A percentile compares a stretch with the other conserved stretches of the same genome.
These are phyloP conservation scores for Prunus yedoensis DNA, from an alignment of 331 rosid species.

Conservation along the genomic window DNA sequence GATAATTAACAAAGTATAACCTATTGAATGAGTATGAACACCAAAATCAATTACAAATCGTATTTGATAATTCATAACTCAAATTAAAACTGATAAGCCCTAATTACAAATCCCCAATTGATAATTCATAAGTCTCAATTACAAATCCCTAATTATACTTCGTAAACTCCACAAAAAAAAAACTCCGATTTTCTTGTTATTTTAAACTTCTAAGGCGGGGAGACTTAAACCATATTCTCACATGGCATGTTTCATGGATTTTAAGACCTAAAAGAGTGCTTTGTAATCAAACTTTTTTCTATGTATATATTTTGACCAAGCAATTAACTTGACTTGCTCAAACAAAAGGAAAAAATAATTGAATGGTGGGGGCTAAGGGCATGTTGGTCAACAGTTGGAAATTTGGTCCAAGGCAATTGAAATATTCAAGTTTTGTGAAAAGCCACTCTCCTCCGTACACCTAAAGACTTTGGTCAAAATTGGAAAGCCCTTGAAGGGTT, in stretches of 20 bases:
- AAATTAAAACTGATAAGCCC: too few relatives aligned
- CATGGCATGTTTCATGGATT: constrained; percentile 11
- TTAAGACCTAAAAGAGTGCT: neutral
- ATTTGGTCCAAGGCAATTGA: neutral
- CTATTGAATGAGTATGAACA: too few relatives aligned
- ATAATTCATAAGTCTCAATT: too few relatives aligned
- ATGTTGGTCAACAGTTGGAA: neutral
- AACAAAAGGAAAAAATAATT: too few relatives aligned
- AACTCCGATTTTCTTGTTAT: neutral
- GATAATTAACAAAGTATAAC: too few relatives aligned
- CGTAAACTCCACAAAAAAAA: too few relatives aligned
- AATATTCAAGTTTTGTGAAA: too few relatives aligned
- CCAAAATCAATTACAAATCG: too few relatives aligned
- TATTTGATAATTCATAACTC: too few relatives aligned
- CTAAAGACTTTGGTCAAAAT: neutral
- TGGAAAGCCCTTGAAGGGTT: neutral
- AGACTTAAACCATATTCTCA: neutral
- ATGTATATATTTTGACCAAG: constrained; percentile 7
- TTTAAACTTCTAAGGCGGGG: neutral
- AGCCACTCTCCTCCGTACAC: neutral
- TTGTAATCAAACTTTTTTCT: neutral
- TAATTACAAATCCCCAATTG: too few relatives aligned
- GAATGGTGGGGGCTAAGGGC: neutral
- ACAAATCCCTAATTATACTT: too few relatives aligned
- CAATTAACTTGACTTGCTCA: neutral